A percentile compares a stretch with the other conserved stretches of the same genome.
phyloP scores from a whole-genome alignment of 805 yeast species.

The Torulaspora microellipsoides region DNA sequence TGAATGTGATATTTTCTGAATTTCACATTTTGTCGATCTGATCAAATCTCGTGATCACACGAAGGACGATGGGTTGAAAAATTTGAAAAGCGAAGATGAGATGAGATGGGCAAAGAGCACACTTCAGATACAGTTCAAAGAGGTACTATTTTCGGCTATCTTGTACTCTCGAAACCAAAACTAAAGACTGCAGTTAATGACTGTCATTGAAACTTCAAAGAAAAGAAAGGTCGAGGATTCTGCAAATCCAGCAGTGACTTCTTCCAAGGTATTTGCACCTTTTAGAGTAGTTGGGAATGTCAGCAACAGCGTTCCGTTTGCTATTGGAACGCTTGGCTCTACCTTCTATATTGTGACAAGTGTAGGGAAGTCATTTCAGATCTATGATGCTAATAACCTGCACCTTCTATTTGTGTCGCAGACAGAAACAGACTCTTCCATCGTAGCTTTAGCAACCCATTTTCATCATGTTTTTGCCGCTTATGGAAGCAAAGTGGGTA shows the following conservation, averaged over 20 bases:
- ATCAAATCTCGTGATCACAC: too few species aligned
- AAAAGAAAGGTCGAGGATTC: conserved; percentile 17
- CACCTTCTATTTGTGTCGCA: conserved; percentile 83
- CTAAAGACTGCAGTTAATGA: conserved; percentile 1
- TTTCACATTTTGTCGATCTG: too few species aligned
- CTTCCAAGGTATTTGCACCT: conserved; percentile 73
- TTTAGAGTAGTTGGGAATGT: conserved; percentile 88
- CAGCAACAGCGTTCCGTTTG: conserved; percentile 80
- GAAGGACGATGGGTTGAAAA: too few species aligned
- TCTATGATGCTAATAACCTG: conserved; percentile 84
- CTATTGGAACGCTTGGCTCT: conserved; percentile 82
- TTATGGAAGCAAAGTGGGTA: conserved; percentile 64
- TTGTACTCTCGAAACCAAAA: background rate
- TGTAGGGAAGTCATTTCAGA: conserved; percentile 86
- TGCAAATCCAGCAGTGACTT: background rate
- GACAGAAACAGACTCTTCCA: conserved; percentile 64
- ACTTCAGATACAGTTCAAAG: too few species aligned
- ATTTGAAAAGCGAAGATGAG: too few species aligned
- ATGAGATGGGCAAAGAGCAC: too few species aligned
- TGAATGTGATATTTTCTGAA: too few species aligned
- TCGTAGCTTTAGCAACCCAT: conserved; percentile 71
- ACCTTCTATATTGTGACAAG: conserved; percentile 84
- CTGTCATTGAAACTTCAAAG: conserved; percentile 13
- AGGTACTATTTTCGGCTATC: too few species aligned
- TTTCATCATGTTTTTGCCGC: conserved; percentile 80